Evolutionary conservation across 2,329 filamentous ascomycete genomes (phyloP), one percentile per base, ranked within the genome.

Genomic region (Claviceps sp.): DNA sequence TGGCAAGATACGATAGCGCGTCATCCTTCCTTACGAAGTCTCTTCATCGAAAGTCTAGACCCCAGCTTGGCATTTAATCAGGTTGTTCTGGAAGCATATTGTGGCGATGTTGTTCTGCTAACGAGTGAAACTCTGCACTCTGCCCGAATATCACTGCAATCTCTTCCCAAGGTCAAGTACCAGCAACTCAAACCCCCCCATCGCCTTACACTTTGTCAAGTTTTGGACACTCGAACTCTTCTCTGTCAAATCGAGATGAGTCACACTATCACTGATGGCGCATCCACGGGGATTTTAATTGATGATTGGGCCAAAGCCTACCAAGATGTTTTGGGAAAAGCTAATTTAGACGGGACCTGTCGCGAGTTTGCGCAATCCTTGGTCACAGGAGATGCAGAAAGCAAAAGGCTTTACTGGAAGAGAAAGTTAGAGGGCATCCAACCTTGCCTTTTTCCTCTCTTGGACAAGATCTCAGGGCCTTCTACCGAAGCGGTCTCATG

Each of bases 181-280:
- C 44, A 51, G 14, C 44, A 47, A 37, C 50, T 38, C 22, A 51
- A 51, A 16, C 50, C 50, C 17, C 50, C 50, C 24, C 50, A 51
- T 22, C 50, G 44, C 4, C 14, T 51, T 37, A 14, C 43, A 7
- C 44, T 51, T 14, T 51, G 50, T n/a, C 17, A 43, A 5, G 10
- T 47, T 17, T 22, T 8, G 1, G 13, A 47, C 24, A 30, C 42
- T 7, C 55, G 56, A 2, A 53, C 52, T 24, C 52, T 62, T 16
- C 48, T 56, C 41, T 60, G 61, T 52, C 58, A 58, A 26, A 51
- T 70, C 10, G 66, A 68, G 17, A 61, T 70, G 56, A 68, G 62
- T 48, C 67, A 69, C 47, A 60, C 62, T 2, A 50, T 68, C 13
- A 61, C 62, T 2, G 67, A 69, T n/a, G 66, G 65, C 2, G 57